Base-by-base conservation (phyloP, 2,329 filamentous ascomycete genomes). In the Fusarium sp. region DNA sequence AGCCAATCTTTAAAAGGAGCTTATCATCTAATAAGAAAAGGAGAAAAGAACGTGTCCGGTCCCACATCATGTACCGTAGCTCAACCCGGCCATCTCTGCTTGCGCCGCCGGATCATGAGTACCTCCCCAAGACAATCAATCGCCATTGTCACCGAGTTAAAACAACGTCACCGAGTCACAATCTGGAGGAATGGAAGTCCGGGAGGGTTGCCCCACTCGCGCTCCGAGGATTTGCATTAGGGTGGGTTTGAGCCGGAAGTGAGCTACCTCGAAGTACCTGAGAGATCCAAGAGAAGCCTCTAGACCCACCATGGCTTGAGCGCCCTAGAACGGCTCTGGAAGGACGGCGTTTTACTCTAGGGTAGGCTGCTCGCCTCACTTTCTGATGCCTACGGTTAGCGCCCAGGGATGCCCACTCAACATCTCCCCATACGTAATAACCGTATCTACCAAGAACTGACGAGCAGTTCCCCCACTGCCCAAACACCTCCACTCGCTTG, bases 401-500 rank as follows among this genome's bases (percentile, higher is more conserved):
- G 31, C 22, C 2, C 37, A 45, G 16, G 60, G 60, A n/a, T n/a
- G n/a, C n/a, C 31, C 43, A 29, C 29, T 37, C 60, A 48, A 39
- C 37, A 22, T 48, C 45, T 33, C 60, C 35, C n/a, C 61, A 39
- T 39, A 56, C 48, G 27, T 54, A 54, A 45, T 41, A 41, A 48
- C 64, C 57, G 48, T 29, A 52, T 52, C 48, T 52, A 52, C 57
- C 50, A 54, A 68, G 58, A 68, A 58, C 65, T 56, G 65, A 67
- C 41, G 63, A 65, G 62, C 50, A 35, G 29, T 75, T 74, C 68
- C 76, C 74, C 76, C 75, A 73, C 75, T 68, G 37, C 60, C 60
- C 61, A 60, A 73, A 69, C 65, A 64, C 58, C 68, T 71, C 73
- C 72, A 75, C 76, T 70, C 73, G 65, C 72, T 74, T 69, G 70